Base-by-base conservation (phyloP, 257 asterid genomes). In the Gentiana macrophylla region DNA sequence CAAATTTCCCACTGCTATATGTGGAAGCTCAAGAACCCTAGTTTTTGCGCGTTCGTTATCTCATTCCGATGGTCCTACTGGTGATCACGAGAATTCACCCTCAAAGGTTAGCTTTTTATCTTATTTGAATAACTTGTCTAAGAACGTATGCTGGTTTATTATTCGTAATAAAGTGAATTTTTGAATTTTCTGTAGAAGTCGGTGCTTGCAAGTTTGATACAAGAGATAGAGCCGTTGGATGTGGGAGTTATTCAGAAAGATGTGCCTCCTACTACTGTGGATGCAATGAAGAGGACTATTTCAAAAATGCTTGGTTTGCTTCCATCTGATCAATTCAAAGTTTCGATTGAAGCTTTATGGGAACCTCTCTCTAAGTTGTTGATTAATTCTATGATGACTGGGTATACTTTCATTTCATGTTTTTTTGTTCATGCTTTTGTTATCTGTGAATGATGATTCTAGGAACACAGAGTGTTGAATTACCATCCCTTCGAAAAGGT, bases 241-340 rank as follows among this genome's bases (percentile, higher is more conserved):
- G 92, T 87, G 65, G 84, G 92, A 76, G 57, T 91, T 53, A 76
- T 91, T 61, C 96, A 87, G 72, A 91, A 87, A 74, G 96, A 84
- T 70, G 98, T 87, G 56, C 82, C 96, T 0, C 85, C 64, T 12
- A 79, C 84, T 4, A 87, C 96, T 50, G 69, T 91, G 59, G 96
- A 91, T 72, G 98, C 96, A 54, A 91, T 91, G 89, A 91, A 91
- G 75, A 80, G 98, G 74, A 91, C 98, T 8, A 83, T 91, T 58
- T 91, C 96, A 1, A 85, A 96, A 60, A 84, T 91, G 94, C 55
- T 91, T 75, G 98, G 98, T 32, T 72, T 91, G 78, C 84, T 91
- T 61, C 98, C 98, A 4, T 91, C 98, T 0, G 94, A 83, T 46
- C 98, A 91, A 67, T 91, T 91, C 75, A 95, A 87, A 67, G 96